Percentiles rank a stretch among this genome's conserved stretches.
phyloP scores from a whole-genome alignment of 108 stramenopile genomes.

The Conticribra weissflogii region DNA sequence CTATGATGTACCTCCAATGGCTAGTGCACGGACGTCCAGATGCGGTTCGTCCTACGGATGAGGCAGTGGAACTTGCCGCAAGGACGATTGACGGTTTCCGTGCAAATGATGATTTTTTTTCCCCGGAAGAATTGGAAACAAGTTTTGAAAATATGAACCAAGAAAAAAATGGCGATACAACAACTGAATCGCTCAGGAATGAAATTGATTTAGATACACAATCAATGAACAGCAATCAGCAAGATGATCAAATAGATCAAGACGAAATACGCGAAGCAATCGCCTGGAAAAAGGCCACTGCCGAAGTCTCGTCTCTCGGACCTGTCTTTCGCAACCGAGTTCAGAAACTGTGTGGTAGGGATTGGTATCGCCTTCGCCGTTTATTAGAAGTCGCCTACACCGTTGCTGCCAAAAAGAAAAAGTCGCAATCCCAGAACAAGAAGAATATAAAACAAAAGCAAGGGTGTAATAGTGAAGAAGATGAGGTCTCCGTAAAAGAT shows the following conservation, averaged over 20 bases:
- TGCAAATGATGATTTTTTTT: too few relatives aligned
- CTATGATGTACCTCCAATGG: conserved; percentile 98
- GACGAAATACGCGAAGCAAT: conserved; percentile 44
- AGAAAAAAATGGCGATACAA: neutral
- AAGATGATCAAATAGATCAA: conserved; percentile 18
- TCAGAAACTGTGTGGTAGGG: conserved; percentile 67
- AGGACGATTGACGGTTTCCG: conserved; percentile 49
- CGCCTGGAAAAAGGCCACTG: conserved; percentile 79
- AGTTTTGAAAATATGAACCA: neutral
- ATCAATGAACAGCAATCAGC: conserved; percentile 1
- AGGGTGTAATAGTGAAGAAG: conserved; percentile 9
- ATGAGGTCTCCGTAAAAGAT: conserved; percentile 24
- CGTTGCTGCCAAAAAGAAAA: conserved; percentile 34
- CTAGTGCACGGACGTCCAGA: conserved; percentile 94
- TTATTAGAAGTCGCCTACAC: conserved; percentile 87
- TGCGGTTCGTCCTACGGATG: conserved; percentile 76
- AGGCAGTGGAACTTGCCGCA: conserved; percentile 58
- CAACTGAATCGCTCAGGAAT: too few relatives aligned
- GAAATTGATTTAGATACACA: neutral
- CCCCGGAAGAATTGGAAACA: too few relatives aligned
- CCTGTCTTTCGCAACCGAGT: conserved; percentile 62
- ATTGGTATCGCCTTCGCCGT: conserved; percentile 94
- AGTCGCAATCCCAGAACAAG: conserved; percentile 8
- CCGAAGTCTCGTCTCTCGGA: conserved; percentile 60
- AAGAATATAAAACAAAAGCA: too few relatives aligned